These are phyloP conservation scores for Fennellomyces sp. DNA, from an alignment of 371 early-diverging fungal genomes.

Conservation along the genomic window DNA sequence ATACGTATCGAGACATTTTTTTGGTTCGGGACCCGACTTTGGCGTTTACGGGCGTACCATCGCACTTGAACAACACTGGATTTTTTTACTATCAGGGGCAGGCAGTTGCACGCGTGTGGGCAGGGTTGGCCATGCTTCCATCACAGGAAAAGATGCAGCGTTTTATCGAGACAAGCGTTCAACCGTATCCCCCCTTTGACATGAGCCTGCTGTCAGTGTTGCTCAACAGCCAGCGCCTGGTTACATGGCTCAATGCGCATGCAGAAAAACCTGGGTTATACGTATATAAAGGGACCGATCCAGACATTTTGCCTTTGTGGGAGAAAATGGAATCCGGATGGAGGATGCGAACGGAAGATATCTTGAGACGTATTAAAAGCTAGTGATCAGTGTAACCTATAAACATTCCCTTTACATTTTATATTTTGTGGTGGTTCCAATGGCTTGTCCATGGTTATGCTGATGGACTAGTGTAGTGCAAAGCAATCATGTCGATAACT, in stretches of 20 bases:
- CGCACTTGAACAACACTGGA: slow-evolving; percentile 16
- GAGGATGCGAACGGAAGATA: too few relatives aligned
- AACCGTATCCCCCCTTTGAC: slow-evolving; percentile 11
- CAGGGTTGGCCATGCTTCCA: slow-evolving; percentile 31
- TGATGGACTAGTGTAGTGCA: too few relatives aligned
- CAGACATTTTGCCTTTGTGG: too few relatives aligned
- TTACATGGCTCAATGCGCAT: slow-evolving; percentile 41
- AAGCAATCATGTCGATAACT: too few relatives aligned
- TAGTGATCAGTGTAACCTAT: too few relatives aligned
- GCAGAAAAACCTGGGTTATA: slow-evolving; percentile 9
- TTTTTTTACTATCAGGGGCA: slow-evolving; percentile 38
- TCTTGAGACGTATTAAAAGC: too few relatives aligned
- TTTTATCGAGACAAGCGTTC: slow-evolving; percentile 12
- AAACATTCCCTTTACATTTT: too few relatives aligned
- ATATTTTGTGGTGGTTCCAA: too few relatives aligned
- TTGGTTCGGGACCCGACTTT: slow-evolving; percentile 38
- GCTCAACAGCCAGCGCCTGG: slow-evolving; percentile 14
- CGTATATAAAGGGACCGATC: background rate
- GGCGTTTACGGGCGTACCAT: slow-evolving; percentile 32
- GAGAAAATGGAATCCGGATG: too few relatives aligned
- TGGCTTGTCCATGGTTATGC: too few relatives aligned
- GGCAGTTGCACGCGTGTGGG: slow-evolving; percentile 43
- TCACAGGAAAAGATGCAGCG: slow-evolving; percentile 19
- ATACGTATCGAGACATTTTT: slow-evolving; percentile 37
- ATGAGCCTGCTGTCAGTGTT: background rate